Base-by-base conservation (phyloP, 139 green algal species). In the Marvania coccoides region DNA sequence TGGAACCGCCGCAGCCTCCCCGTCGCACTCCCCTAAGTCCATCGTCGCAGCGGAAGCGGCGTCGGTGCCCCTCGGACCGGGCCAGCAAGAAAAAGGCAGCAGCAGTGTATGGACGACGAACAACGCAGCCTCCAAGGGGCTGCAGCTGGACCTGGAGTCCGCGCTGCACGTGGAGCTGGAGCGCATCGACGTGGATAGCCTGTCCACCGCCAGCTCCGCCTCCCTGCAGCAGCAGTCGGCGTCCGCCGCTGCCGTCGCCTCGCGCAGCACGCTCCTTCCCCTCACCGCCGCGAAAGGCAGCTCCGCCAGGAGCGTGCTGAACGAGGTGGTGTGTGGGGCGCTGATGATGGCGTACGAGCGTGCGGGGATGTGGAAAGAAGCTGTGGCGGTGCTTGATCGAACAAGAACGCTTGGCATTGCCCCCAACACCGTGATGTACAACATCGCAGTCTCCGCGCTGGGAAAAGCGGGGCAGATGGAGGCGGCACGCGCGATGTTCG, bases 301-400 rank as follows among this genome's bases (percentile, higher is more conserved):
- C 19, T 19, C 19, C 19, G 19, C 19, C 19, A 51, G 19, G 19
- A 19, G 19, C 9, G 48, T 1, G 39, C 47, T 95, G 6, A 95
- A 93, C 63, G 86, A 91, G 71, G 87, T 92, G 1, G 85, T 95
- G 23, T 91, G 83, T 36, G 83, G 81, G 2, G 82, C 87, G 6
- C 75, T 95, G 56, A 95, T 95, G 87, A 54, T 85, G 39, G 89
- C 86, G 0, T 95, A 93, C 35, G 87, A 94, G 71, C 76, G 81
- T 26, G 85, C 81, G 13, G 85, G 86, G 69, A 85, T 65, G 35
- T 77, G 65, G 64, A 35, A 77, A 23, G 85, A 94, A 67, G 78
- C 79, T 10, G 73, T 92, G 4, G 69, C 53, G 0, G 70, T 94
- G 51, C 74, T 96, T 56, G 58, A 71, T 6, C 72, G 85, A 8